Base-by-base conservation (phyloP, 2,329 filamentous ascomycete species). In the Cercospora sesami region DNA sequence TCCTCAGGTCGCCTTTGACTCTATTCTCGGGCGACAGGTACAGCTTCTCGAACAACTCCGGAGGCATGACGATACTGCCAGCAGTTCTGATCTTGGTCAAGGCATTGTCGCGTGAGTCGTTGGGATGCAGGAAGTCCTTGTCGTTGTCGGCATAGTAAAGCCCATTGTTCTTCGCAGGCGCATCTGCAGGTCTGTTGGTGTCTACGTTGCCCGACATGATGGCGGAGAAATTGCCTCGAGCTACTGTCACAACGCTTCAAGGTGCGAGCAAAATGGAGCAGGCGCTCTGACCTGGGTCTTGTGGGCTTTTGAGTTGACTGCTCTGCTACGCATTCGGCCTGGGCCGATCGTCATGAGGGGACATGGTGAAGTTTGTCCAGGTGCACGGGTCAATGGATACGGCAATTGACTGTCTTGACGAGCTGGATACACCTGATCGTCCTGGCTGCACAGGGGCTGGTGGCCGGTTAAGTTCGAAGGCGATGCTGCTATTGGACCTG, bases 21-120 rank as follows among this genome's bases (percentile, higher is more conserved):
- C 77, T 74, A 71, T 82, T 84, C 71, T 83, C 81, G 7, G 83
- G 83, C 36, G 81, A 81, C 1, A 85, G 78, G 67, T 85, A 85
- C 39, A 85, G 78, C 75, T 84, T 85, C 75, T 85, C 83, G 71
- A 85, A 85, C 2, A 84, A 78, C 70, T 85, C 83, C 1, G 84
- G 84, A 2, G 81, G 82, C 70, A 85, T 85, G 42, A 83, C 84
- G 48, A 85, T 80, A 74, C 83, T 85, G 65, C 84, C 84, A 28
- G 84, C 83, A 1, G 85, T 86, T n/a, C 80, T 78, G 69, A 84
- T 82, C 51, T 79, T 78, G 60, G 74, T 75, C 51, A 84, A 71
- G 5, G 82, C 81, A 66, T 77, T 72, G 10, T 79, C 79, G 6
- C 73, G 59, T 9, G 60, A 59, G 18, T 67, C 65, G 33, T 67